phyloP scores from a whole-genome alignment of 305 asterid genomes.

The Solanum hybrid region DNA sequence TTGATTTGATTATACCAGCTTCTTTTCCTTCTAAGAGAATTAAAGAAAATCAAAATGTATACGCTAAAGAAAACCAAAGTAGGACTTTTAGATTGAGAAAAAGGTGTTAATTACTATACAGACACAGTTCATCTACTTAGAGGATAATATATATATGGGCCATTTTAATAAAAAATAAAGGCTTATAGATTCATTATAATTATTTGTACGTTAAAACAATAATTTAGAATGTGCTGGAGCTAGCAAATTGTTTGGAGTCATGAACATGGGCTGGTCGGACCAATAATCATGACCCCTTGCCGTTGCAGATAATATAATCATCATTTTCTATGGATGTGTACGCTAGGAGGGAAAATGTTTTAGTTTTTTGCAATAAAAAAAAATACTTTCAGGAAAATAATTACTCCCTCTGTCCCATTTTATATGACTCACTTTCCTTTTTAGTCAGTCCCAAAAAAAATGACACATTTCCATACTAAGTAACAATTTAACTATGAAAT shows the following conservation, averaged over 20 bases:
- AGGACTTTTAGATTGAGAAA: not conserved
- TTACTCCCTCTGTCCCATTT: too few relatives aligned
- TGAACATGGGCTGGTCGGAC: not conserved
- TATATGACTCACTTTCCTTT: too few relatives aligned
- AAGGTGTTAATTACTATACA: not conserved
- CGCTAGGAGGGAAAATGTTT: not conserved
- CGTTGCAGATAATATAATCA: not conserved
- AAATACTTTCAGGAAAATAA: not conserved
- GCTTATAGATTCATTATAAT: not conserved
- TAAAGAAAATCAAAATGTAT: not conserved
- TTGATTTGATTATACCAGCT: too few relatives aligned
- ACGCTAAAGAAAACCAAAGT: too few relatives aligned
- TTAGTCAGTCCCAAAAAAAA: too few relatives aligned
- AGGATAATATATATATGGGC: not conserved
- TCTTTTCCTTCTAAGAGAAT: not conserved
- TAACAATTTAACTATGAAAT: too few relatives aligned
- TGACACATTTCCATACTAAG: too few relatives aligned
- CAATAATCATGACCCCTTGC: not conserved
- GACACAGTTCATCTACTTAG: too few relatives aligned
- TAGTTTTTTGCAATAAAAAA: not conserved
- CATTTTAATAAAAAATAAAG: too few relatives aligned
- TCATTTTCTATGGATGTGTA: not conserved
- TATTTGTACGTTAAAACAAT: not conserved
- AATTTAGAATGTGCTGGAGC: not conserved
- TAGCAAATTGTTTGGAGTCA: not conserved